Evolutionary conservation across 352 stramenopile species (phyloP), one percentile per base, ranked within the genome.

Genomic region (Pythium folliculosum): DNA sequence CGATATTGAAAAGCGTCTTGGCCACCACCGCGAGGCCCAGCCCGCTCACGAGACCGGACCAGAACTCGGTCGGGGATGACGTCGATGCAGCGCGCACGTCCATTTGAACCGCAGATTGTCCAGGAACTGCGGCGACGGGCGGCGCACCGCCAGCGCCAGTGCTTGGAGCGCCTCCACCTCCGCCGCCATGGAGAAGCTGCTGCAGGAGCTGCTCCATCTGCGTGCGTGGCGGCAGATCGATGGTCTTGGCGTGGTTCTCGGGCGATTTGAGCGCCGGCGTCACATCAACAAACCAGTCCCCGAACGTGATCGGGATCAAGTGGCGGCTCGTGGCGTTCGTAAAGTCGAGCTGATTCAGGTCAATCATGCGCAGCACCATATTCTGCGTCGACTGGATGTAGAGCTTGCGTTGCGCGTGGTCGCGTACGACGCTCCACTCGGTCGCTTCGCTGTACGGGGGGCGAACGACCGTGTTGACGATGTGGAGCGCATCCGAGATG

Each of bases 311-410:
- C 2, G 81, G 77, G 22, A 93, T 77, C 35, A 84, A 44, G 17
- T 71, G 68, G 16, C 84, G 84, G 49, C 76, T 83, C 19, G 73
- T 22, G 0, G 56, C 50, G 38, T 78, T 66, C 1, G 51, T 54
- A 65, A 89, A 93, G 48, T 90, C 82, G 13, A 93, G 6, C 61
- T 77, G 65, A 47, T 77, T 79, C 38, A 93, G 59, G 55, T 86
- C 84, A 43, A 93, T 72, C 10, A 73, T 65, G 37, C 84, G 84
- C 40, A 90, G 60, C n/a, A 88, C 64, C 56, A 89, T 82, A 66
- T 93, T 93, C 16, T 82, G 69, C 16, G 76, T 93, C 21, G 82
- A 88, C 40, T 78, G 82, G 47, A 93, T 72, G 64, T 90, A 93
- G n/a, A 93, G 68, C 71, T 82, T 85, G 13, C 73, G 68, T 13